phyloP scores from a whole-genome alignment of 495 filamentous ascomycete species.

The Alectoria sarmentosa region DNA sequence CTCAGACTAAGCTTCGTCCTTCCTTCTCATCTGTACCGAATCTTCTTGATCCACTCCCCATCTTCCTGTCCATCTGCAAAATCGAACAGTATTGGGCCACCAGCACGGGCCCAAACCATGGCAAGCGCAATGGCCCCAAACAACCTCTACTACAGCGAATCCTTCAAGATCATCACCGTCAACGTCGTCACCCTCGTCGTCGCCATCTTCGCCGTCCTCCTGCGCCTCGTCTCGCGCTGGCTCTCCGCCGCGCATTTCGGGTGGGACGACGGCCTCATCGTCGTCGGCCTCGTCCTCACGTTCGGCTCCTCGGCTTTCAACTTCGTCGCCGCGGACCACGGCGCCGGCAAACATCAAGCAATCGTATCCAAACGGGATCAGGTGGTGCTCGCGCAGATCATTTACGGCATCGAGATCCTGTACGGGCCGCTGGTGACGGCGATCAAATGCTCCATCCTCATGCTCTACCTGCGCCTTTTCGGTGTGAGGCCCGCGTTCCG shows the following conservation, averaged over 20 bases:
- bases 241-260: background rate
- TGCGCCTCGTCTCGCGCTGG: background rate
- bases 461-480: background rate
- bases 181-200: background rate
- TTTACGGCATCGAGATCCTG: background rate
- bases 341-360: background rate
- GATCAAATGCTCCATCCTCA: background rate
- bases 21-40: background rate
- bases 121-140: background rate
- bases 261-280: background rate
- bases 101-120: background rate
- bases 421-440: background rate
- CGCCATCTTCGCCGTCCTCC: background rate
- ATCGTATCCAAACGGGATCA: background rate
- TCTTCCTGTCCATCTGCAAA: background rate
- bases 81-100: no score
- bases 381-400: background rate
- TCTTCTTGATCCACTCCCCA: background rate
- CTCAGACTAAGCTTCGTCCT: background rate
- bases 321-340: background rate
- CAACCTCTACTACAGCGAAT: background rate
- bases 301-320: background rate
- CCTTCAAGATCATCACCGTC: background rate
- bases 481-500: background rate
- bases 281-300: background rate